Conservation (phyloP, 2,329 filamentous ascomycete species). For the Chaetomium sp. region DNA sequence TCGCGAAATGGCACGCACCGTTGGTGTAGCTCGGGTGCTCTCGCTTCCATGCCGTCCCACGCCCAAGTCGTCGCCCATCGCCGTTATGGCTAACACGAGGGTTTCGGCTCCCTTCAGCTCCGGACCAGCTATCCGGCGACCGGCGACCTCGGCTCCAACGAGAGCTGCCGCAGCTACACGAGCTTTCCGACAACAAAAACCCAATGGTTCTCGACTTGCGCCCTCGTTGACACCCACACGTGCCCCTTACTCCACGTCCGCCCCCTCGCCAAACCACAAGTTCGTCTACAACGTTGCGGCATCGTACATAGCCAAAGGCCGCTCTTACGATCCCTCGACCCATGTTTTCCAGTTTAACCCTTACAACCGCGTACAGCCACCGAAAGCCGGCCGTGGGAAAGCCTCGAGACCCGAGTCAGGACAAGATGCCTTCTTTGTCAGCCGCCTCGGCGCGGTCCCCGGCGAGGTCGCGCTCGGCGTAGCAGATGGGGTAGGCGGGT, state of each 20-base stretch:
- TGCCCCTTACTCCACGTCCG: constrained; percentile 20
- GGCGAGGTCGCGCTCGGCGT: constrained; percentile 80
- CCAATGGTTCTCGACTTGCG: neutral
- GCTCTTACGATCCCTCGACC: constrained; percentile 65
- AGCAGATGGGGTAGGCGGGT: constrained; percentile 93
- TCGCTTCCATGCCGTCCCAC: constrained; percentile 28
- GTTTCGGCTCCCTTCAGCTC: constrained; percentile 14
- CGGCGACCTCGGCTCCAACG: neutral
- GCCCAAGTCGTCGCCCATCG: constrained; percentile 8
- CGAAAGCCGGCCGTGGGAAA: constrained; percentile 53
- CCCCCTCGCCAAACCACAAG: constrained; percentile 21
- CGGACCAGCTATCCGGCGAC: neutral
- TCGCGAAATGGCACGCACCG: constrained; percentile 27
- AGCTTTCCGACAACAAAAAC: neutral
- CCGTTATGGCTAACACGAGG: constrained; percentile 3
- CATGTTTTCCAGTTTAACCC: constrained; percentile 75
- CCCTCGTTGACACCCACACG: constrained; percentile 1
- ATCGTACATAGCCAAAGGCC: constrained; percentile 74
- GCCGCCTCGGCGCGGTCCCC: constrained; percentile 68
- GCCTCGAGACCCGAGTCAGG: constrained; percentile 73
- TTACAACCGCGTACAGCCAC: constrained; percentile 59
- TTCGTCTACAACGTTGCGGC: constrained; percentile 73
- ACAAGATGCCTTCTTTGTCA: constrained; percentile 95
- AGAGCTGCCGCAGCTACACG: neutral
- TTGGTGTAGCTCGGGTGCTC: constrained; percentile 25